Conservation (phyloP, 495 filamentous ascomycete genomes). For the Penicillium samsonianum region DNA sequence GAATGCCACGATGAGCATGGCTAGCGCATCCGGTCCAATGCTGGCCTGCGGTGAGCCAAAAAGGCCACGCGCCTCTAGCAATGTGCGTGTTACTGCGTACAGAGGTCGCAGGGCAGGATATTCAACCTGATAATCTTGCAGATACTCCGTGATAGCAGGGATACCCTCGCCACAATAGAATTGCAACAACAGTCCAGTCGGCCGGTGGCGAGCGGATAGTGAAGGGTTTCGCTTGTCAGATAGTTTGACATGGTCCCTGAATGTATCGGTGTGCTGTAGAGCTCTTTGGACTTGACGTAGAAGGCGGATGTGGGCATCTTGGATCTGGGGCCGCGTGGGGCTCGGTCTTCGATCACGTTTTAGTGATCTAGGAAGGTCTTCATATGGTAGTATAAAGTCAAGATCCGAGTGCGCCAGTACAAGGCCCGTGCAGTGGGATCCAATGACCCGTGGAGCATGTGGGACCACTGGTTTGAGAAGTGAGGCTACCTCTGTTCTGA, state of each 20-base stretch:
- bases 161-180: constrained; percentile 43
- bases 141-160: constrained; percentile 37
- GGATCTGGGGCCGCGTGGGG: constrained; percentile 32
- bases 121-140: constrained; percentile 48
- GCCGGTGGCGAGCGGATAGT: constrained; percentile 38
- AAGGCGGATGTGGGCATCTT: constrained; percentile 20
- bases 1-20: constrained; percentile 59
- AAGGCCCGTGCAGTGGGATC: constrained; percentile 57
- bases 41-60: constrained; percentile 45
- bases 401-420: constrained; percentile 53
- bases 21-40: constrained; percentile 50
- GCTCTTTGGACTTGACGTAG: constrained; percentile 26
- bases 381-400: constrained; percentile 42
- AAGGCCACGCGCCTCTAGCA: constrained; percentile 51
- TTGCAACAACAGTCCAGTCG: constrained; percentile 51
- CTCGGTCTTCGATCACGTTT: constrained; percentile 34
- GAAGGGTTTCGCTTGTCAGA: constrained; percentile 25
- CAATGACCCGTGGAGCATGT: constrained; percentile 45
- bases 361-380: constrained; percentile 22
- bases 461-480: constrained; percentile 25
- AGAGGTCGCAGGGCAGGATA: constrained; percentile 52
- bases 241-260: constrained; percentile 15
- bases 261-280: constrained; percentile 22
- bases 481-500: constrained; percentile 30
- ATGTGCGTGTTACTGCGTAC: constrained; percentile 48